Evolutionary conservation across 192 early-diverging fungal species (phyloP), one percentile per base, ranked within the genome.

Genomic region (Pilaira anomala): DNA sequence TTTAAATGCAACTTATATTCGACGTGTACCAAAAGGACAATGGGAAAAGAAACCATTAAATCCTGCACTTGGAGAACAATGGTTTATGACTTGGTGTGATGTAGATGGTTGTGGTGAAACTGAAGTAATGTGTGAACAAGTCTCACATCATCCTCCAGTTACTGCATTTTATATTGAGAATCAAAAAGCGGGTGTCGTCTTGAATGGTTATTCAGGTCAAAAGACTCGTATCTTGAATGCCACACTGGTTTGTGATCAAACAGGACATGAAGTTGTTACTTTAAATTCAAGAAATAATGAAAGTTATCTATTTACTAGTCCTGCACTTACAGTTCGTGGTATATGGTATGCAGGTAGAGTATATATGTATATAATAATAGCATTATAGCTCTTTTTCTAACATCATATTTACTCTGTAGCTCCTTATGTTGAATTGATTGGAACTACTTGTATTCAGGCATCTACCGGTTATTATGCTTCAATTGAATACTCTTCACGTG

Each of bases 1-100:
- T 42, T 79, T 91, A 18, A 87, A 88, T 61, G 87, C 87, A 24
- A 85, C 85, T 36, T 89, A 85, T 72, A 79, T 83, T 46, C 78
- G 79, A 39, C 83, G 88, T 44, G 78, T 83, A 42, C 86, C 85
- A 12, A 83, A 83, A 54, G 84, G 80, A 12, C 84, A 87, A 77
- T 80, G 76, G 67, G 90, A 91, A 54, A 89, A 89, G 51, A 86
- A 84, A 60, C 67, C 57, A 11, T 49, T 60, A 22, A 80, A 80
- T 26, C 75, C 75, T 7, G 73, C 76, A 18, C 62, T 80, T 3
- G 75, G 78, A 3, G 78, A 80, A 22, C 78, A 80, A 36, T 80
- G 68, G 39, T 76, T 74, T 55, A 76, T 73, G 44, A 62, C 65
- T 40, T 80, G 78, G 78, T 67, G 74, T 12, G 48, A 67, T 12